phyloP scores from a whole-genome alignment of 176 grass and related monocot species.

The Stipa capillata region DNA sequence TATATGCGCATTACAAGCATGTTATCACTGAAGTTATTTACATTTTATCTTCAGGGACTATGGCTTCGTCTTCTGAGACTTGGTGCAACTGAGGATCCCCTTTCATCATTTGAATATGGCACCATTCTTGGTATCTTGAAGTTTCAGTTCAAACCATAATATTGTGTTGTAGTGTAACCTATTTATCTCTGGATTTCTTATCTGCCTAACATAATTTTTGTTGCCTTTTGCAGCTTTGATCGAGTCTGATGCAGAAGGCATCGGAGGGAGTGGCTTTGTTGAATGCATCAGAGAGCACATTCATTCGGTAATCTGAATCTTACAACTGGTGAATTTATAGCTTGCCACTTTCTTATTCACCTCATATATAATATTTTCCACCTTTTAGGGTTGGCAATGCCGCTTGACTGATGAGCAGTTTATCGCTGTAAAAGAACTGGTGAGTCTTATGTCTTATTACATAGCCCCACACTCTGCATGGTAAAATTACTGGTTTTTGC shows the following conservation, averaged over 20 bases:
- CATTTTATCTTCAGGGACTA: constrained; percentile 65
- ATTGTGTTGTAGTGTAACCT: background rate
- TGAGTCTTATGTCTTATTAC: constrained; percentile 31
- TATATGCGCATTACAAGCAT: constrained; percentile 6
- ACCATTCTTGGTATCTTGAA: constrained; percentile 93
- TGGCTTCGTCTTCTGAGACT: constrained; percentile 96
- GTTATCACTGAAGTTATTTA: constrained; percentile 7
- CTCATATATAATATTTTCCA: constrained; percentile 27
- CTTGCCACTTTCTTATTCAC: constrained; percentile 8
- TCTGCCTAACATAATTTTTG: constrained; percentile 14
- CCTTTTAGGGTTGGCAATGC: constrained; percentile 95
- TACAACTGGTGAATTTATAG: constrained; percentile 9
- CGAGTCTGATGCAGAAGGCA: constrained; percentile 98
- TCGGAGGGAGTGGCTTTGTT: constrained; percentile 98
- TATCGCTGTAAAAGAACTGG: constrained; percentile 99
- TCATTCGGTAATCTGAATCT: constrained; percentile 63
- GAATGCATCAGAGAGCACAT: constrained; percentile 99
- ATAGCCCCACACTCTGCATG: background rate
- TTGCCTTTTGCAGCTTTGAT: constrained; percentile 80
- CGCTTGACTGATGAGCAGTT: constrained; percentile 98
- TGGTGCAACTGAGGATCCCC: constrained; percentile 96
- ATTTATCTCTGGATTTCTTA: background rate
- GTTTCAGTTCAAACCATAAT: constrained; percentile 16
- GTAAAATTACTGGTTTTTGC: constrained; percentile 2
- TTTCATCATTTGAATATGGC: constrained; percentile 99